Evolutionary conservation across 2,329 filamentous ascomycete genomes (phyloP), one percentile per base, ranked within the genome.

Genomic region (Monilinia fructigena): DNA sequence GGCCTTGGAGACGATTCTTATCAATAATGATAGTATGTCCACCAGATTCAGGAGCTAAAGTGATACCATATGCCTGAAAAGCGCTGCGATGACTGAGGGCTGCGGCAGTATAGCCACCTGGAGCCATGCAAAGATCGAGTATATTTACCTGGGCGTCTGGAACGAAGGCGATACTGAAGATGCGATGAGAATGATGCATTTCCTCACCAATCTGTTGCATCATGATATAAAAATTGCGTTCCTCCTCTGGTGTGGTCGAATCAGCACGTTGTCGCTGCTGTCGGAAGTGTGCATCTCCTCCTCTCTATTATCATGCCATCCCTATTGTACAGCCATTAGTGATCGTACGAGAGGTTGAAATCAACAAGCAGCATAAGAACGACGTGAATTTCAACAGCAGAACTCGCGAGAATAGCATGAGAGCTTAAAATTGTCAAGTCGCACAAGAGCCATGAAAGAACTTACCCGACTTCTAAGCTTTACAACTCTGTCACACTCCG

Each of bases 301-400:
- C 0, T 77, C 71, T 61, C 77, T 82, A 0, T 78, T 71, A 80
- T 81, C 82, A 26, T 80, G 80, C 82, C 83, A 70, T 14, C 70
- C 70, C 69, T 73, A 45, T 20, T 16, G 38, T 60, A 18, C 8
- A 52, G 60, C 28, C 10, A 48, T 53, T 16, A 52, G 28, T 55
- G 31, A 47, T 20, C 11, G 54, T 28, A 23, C 14, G 26, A 26
- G 28, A 28, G 10, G 14, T 26, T 38, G 35, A 48, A 26, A 23
- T 38, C 12, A 16, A 38, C n/a, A 16, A 38, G 20, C 14, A 5
- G 18, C 6, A 59, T 6, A n/a, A 48, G 3, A 10, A 16, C 20
- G 16, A 18, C 11, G 26, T 5, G n/a, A 14, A 18, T 7, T 2
- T 23, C 23, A 23, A 23, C 23, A 23, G 14, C 18, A 31, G 16